Percentiles rank a stretch among this genome's conserved stretches.
These are phyloP conservation scores for Alternaria panax DNA, from an alignment of 2,329 filamentous ascomycete genomes.

Conservation along the genomic window DNA sequence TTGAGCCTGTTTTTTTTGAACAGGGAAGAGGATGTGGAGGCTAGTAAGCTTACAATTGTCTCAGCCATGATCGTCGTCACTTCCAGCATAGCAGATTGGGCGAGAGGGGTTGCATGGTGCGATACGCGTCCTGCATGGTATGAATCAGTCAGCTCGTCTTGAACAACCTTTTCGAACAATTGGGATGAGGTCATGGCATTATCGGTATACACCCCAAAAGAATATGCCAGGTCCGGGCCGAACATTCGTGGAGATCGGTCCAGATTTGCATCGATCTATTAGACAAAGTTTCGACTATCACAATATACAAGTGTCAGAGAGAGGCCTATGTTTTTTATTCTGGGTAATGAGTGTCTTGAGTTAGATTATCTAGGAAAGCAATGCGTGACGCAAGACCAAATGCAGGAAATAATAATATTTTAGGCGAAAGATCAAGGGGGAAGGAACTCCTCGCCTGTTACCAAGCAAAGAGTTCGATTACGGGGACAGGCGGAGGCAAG, in stretches of 20 bases:
- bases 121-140: background rate
- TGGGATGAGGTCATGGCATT: background rate
- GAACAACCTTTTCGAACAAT: background rate
- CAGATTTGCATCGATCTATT: background rate
- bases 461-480: background rate
- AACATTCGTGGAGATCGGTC: background rate
- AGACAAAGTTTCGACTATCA: too few relatives aligned
- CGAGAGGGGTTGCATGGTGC: background rate
- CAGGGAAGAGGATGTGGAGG: background rate
- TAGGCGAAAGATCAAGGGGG: background rate
- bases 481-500: background rate
- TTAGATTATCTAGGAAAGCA: background rate
- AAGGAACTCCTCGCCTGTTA: background rate
- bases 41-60: constrained; percentile 14
- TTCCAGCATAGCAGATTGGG: constrained; percentile 4
- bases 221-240: background rate
- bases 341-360: constrained; percentile 1
- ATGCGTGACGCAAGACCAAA: background rate
- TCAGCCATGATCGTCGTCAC: constrained; percentile 2
- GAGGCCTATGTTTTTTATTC: background rate
- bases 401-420: background rate
- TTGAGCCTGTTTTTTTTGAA: background rate
- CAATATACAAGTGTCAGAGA: background rate
- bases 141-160: background rate
- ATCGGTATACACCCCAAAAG: background rate